A percentile compares a stretch with the other conserved stretches of the same genome.
phyloP scores from a whole-genome alignment of 371 early-diverging fungal species.

The Saksenaea vasiformis region DNA sequence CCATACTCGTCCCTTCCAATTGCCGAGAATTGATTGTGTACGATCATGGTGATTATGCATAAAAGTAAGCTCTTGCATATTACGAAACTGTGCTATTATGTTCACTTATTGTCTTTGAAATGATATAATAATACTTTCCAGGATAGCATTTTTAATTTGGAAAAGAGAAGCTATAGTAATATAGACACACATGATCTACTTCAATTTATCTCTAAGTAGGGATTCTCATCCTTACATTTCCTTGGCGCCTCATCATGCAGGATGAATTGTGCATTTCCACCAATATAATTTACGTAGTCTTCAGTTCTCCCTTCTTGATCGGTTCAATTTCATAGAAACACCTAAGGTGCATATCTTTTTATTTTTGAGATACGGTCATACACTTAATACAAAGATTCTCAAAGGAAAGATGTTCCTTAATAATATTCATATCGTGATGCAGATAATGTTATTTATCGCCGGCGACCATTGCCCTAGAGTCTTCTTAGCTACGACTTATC shows the following conservation, averaged over 20 bases:
- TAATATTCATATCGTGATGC: background rate
- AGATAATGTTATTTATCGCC: background rate
- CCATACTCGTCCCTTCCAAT: conserved; percentile 22
- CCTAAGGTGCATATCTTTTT: conserved; percentile 35
- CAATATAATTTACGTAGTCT: background rate
- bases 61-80: background rate
- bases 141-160: conserved; percentile 15
- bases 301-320: too few species aligned
- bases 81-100: background rate
- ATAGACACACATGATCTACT: conserved; percentile 53
- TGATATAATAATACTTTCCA: conserved; percentile 16
- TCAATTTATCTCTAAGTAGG: conserved; percentile 66
- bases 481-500: conserved; percentile 10
- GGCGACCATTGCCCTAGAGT: background rate
- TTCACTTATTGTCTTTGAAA: conserved; percentile 3
- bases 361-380: too few species aligned
- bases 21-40: conserved; percentile 21
- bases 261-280: conserved; percentile 49
- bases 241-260: conserved; percentile 32
- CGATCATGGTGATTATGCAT: background rate
- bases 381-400: too few species aligned
- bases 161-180: conserved; percentile 4
- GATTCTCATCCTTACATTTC: conserved; percentile 52
- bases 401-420: background rate
- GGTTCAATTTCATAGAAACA: conserved; percentile 10